Base-by-base conservation (phyloP, 331 rosid species). In the Rosa hybrid region DNA sequence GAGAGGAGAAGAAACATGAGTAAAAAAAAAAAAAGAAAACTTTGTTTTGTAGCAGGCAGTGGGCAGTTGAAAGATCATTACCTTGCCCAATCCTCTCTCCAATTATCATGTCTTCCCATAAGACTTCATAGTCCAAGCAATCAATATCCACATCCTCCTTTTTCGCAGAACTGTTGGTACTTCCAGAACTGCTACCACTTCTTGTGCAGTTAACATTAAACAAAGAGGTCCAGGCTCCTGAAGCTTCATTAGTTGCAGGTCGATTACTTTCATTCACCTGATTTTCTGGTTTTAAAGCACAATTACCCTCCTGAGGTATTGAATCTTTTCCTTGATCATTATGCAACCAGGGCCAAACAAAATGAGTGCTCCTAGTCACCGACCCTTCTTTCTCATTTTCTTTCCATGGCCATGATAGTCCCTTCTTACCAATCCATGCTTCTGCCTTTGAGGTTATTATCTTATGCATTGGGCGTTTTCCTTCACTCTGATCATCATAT, bases 81-180 rank as follows among this genome's bases (percentile, higher is more conserved):
- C 98, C 98, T 89, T 95, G 96, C 64, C 98, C 98, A 76, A 95
- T 89, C 85, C 90, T 97, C 79, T 90, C 98, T 83, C 98, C 91
- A 75, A 95, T 89, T 65, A 89, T 90, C 79, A 95, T 83, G 84
- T 92, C 98, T 82, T 95, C 98, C 98, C 98, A 92, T 86, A 89
- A 83, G 78, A 92, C 92, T 90, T 95, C 98, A 78, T 87, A 93
- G 87, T 95, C 98, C 87, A 91, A 81, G 81, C 94, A 91, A 82
- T 95, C 98, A 27, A 84, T 82, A 75, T 92, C 98, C 70, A 83
- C 60, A 67, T 95, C 98, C 65, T 86, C 84, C 87, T 89, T 95
- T 81, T 83, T 92, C 74, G 85, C 81, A 67, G 91, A 82, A 75
- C 95, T 94, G 84, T 90, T 91, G 45, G 93, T 89, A 88, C 97